Conservation (phyloP, 2,329 filamentous ascomycete genomes). For the Pseudopithomyces maydicus region DNA sequence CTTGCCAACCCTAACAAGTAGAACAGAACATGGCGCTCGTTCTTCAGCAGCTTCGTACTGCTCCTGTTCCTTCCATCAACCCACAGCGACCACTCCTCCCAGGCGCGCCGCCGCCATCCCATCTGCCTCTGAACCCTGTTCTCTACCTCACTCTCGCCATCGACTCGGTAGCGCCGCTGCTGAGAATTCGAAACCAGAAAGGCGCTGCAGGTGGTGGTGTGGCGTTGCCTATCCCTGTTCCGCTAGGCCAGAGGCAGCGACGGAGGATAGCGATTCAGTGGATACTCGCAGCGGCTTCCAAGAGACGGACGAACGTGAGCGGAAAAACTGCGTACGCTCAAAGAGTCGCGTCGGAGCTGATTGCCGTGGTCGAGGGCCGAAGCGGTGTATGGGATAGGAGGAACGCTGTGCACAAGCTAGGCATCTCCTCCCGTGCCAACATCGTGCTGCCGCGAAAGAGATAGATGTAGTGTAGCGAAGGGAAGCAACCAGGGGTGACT, state of each 20-base stretch:
- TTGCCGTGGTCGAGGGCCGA: conserved; percentile 84
- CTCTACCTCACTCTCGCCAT: conserved; percentile 88
- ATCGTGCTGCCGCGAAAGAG: conserved; percentile 46
- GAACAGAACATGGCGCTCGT: conserved; percentile 80
- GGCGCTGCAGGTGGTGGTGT: conserved; percentile 86
- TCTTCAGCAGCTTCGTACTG: conserved; percentile 81
- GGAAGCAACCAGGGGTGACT: not conserved
- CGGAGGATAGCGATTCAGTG: conserved; percentile 80
- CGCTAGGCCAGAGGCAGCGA: conserved; percentile 75
- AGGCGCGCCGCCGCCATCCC: conserved; percentile 73
- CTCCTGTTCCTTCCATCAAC: conserved; percentile 77
- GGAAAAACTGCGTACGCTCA: conserved; percentile 75
- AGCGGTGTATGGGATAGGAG: conserved; percentile 86
- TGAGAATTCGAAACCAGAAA: conserved; percentile 76
- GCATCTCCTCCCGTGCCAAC: conserved; percentile 79
- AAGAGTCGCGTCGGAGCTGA: conserved; percentile 82
- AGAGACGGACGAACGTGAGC: conserved; percentile 74
- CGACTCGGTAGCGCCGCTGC: conserved; percentile 88
- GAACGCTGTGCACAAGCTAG: conserved; percentile 77
- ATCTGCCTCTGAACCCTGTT: conserved; percentile 87
- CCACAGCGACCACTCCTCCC: conserved; percentile 74
- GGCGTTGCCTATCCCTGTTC: conserved; percentile 80
- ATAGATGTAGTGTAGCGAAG: conserved; percentile 13
- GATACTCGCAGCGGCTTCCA: conserved; percentile 85
- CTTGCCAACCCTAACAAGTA: no score